Percentiles rank a stretch among this genome's conserved stretches.
phyloP scores from a whole-genome alignment of 2,329 filamentous ascomycete species.

The Lasiodiplodia hormozganensis region DNA sequence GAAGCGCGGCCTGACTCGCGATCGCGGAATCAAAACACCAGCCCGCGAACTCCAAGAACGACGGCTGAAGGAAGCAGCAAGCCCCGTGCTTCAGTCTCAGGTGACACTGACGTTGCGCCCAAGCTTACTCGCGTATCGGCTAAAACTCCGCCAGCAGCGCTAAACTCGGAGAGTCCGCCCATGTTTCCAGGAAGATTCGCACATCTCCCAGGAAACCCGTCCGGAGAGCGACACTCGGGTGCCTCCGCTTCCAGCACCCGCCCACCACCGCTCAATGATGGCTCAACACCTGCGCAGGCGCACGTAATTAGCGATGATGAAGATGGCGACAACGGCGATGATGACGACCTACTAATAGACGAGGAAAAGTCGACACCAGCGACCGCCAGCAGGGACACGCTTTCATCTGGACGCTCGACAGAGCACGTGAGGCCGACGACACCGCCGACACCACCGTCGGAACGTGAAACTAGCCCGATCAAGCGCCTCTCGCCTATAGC shows the following conservation, averaged over 20 bases:
- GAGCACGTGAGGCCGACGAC: slow-evolving; percentile 1
- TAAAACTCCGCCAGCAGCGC: slow-evolving; percentile 14
- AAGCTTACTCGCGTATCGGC: slow-evolving; percentile 16
- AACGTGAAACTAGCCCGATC: neutral
- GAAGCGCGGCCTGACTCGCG: slow-evolving; percentile 15
- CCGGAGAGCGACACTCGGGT: slow-evolving; percentile 11
- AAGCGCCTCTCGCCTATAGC: neutral
- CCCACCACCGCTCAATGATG: slow-evolving; percentile 3
- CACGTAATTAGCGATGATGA: slow-evolving; percentile 18
- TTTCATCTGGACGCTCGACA: neutral
- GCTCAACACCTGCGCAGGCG: neutral
- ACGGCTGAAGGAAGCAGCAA: slow-evolving; percentile 11
- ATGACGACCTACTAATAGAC: slow-evolving; percentile 16
- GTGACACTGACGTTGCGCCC: slow-evolving; percentile 7
- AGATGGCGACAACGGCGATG: neutral
- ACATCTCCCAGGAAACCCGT: slow-evolving; percentile 23
- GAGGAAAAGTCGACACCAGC: slow-evolving; percentile 12
- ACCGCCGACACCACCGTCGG: neutral
- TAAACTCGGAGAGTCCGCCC: slow-evolving; percentile 10
- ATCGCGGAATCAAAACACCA: slow-evolving; percentile 25
- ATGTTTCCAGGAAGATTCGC: slow-evolving; percentile 15
- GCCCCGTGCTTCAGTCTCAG: slow-evolving; percentile 17
- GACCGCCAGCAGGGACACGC: neutral
- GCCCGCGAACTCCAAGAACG: slow-evolving; percentile 16
- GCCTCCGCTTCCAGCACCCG: neutral